Base-by-base conservation (phyloP, 768 basidiomycete genomes). In the Zangia roseola region DNA sequence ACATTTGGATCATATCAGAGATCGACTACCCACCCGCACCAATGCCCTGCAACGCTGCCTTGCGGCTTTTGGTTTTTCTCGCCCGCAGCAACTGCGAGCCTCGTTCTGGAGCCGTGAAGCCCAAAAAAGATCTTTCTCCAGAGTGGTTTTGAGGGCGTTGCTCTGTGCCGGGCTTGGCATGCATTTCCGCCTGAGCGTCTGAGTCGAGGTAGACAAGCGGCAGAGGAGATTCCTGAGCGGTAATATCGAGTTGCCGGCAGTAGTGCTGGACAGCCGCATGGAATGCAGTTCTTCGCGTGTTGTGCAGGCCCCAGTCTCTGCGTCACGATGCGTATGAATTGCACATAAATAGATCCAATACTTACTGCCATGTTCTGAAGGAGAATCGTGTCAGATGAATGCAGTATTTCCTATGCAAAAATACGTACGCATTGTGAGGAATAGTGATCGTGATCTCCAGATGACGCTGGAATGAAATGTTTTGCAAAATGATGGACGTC, bases 261-360 rank as follows among this genome's bases (percentile, higher is more conserved):
- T 84, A 90, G 57, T 83, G 77, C 56, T 88, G 81, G 19, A 82
- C 83, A 2, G 89, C 88, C 9, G 86, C 86, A 60, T 88, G 81
- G 72, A 91, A 91, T 3, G 88, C 84, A 1, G 88, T 91, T 61
- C 78, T 82, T 40, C 87, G 79, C 10, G 76, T 67, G 52, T 71
- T 72, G 17, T 76, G 78, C 23, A 84, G 68, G 21, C 79, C 78
- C 87, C 87, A 91, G 64, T 83, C 81, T 57, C 65, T 67, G 50
- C 28, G 34, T 33, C 12, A 44, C 37, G 17, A 43, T 35, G 20
- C 5, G 35, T 38, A n/a, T 56, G 23, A 59, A 48, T 45, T 31
- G 36, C 28, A 25, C 37, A 12, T 31, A 37, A 26, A 49, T 6
- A 41, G 21, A 12, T 8, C 21, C 23, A 24, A 31, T 16, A 64